phyloP scores from a whole-genome alignment of 345 rosid species.

The Carallia brachiata region DNA sequence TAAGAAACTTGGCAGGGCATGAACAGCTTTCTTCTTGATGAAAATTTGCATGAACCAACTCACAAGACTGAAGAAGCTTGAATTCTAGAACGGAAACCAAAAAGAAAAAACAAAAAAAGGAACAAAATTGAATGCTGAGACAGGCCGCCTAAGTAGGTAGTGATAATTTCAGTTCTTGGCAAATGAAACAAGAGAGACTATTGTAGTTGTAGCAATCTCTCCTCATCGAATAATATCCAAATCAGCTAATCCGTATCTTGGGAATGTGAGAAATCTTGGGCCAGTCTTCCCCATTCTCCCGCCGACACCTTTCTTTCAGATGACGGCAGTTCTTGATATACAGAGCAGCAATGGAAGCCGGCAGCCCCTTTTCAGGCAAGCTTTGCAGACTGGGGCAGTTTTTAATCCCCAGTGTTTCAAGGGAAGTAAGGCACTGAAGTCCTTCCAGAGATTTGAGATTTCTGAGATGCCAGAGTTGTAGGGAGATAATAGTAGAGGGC shows the following conservation, averaged over 20 bases:
- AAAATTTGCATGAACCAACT: too few species aligned
- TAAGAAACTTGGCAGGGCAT: too few species aligned
- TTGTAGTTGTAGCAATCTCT: too few species aligned
- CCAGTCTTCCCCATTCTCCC: neutral
- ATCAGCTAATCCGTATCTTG: neutral
- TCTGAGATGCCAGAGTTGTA: neutral
- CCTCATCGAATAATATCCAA: too few species aligned
- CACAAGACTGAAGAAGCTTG: too few species aligned
- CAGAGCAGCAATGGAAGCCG: neutral
- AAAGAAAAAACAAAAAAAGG: too few species aligned
- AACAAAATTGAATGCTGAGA: too few species aligned
- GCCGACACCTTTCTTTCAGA: neutral
- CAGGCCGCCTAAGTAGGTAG: too few species aligned
- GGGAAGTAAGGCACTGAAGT: neutral
- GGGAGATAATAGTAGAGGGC: neutral
- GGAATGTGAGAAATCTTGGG: constrained; percentile 3
- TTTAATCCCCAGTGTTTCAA: neutral
- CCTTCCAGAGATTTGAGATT: neutral
- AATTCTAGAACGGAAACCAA: too few species aligned
- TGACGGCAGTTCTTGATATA: neutral
- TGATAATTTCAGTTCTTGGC: too few species aligned
- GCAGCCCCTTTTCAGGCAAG: neutral
- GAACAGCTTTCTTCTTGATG: too few species aligned
- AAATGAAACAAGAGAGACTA: too few species aligned
- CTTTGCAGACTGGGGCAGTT: neutral